A percentile compares a stretch with the other conserved stretches of the same genome.
phyloP scores from a whole-genome alignment of 1,284 basidiomycete species.

The Melampsora americana region DNA sequence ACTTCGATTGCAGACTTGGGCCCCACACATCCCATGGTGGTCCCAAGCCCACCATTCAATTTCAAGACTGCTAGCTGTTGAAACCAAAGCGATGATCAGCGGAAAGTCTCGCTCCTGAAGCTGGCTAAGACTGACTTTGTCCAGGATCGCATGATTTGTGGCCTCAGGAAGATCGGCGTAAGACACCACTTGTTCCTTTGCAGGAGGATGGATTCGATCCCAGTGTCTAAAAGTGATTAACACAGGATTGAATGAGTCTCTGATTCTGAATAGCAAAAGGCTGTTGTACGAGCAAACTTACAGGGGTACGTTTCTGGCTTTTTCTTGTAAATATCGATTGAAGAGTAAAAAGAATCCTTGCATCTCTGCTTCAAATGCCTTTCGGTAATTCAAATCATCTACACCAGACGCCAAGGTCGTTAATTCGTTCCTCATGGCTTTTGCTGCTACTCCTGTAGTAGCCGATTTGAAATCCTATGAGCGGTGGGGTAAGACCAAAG shows the following conservation, averaged over 20 bases:
- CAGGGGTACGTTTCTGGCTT: conserved; percentile 59
- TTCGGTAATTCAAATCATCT: conserved; percentile 43
- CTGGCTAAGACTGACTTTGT: conserved; percentile 59
- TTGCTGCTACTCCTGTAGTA: conserved; percentile 93
- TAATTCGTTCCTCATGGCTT: conserved; percentile 98
- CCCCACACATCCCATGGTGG: conserved; percentile 85
- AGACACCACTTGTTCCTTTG: conserved; percentile 83
- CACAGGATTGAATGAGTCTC: conserved; percentile 44
- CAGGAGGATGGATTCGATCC: conserved; percentile 95
- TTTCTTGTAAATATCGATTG: conserved; percentile 92
- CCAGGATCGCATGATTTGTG: conserved; percentile 68
- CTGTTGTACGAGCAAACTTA: background rate
- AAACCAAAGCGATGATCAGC: no score
- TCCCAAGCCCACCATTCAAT: conserved; percentile 98
- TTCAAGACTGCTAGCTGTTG: conserved; percentile 86
- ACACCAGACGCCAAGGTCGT: conserved; percentile 72
- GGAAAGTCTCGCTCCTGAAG: background rate
- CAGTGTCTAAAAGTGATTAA: conserved; percentile 67
- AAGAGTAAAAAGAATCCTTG: conserved; percentile 98
- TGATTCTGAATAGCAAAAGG: background rate
- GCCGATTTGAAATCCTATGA: conserved; percentile 84
- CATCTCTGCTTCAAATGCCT: conserved; percentile 98
- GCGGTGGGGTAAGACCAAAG: background rate
- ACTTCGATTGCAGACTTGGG: conserved; percentile 84
- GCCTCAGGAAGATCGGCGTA: conserved; percentile 71